Evolutionary conservation across 2,329 filamentous ascomycete genomes (phyloP).

Genomic region (Diplocarpon mali): DNA sequence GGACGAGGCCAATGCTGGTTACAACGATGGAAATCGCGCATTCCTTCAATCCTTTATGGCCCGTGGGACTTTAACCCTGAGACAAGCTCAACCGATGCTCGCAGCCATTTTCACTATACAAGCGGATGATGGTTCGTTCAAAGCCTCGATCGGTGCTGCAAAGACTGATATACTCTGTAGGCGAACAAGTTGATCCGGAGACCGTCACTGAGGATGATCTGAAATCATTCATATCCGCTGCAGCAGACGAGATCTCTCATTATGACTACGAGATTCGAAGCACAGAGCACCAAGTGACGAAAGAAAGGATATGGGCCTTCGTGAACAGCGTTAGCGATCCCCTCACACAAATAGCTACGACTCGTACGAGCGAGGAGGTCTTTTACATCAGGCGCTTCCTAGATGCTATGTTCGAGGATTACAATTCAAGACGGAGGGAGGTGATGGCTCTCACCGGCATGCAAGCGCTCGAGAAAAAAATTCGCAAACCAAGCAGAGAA

Average conservation of each 20-base stretch:
- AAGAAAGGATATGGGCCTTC: slow-evolving; percentile 64
- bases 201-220: slow-evolving; percentile 62
- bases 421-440: slow-evolving; percentile 72
- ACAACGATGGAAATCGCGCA: slow-evolving; percentile 59
- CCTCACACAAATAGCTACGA: slow-evolving; percentile 78
- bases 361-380: slow-evolving; percentile 71
- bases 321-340: slow-evolving; percentile 82
- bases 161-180: slow-evolving; percentile 23
- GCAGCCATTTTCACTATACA: slow-evolving; percentile 58
- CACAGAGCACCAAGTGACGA: slow-evolving; percentile 55
- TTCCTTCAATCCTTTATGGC: slow-evolving; percentile 85
- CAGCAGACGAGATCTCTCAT: slow-evolving; percentile 61
- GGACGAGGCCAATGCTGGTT: slow-evolving; percentile 8
- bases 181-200: slow-evolving; percentile 38
- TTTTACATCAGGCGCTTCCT: slow-evolving; percentile 79
- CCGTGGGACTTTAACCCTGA: slow-evolving; percentile 63
- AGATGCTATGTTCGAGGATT: slow-evolving; percentile 82
- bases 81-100: slow-evolving; percentile 62
- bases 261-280: slow-evolving; percentile 85
- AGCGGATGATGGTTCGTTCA: slow-evolving; percentile 14
- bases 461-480: slow-evolving; percentile 62
- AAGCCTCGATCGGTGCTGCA: not conserved
- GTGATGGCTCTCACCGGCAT: slow-evolving; percentile 72
- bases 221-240: slow-evolving; percentile 53
- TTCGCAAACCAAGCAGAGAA: slow-evolving; percentile 38